Evolutionary conservation across 78 protist genomes (phyloP), one percentile per base, ranked within the genome.

Genomic region (Dictyostelium brefeldianum): DNA sequence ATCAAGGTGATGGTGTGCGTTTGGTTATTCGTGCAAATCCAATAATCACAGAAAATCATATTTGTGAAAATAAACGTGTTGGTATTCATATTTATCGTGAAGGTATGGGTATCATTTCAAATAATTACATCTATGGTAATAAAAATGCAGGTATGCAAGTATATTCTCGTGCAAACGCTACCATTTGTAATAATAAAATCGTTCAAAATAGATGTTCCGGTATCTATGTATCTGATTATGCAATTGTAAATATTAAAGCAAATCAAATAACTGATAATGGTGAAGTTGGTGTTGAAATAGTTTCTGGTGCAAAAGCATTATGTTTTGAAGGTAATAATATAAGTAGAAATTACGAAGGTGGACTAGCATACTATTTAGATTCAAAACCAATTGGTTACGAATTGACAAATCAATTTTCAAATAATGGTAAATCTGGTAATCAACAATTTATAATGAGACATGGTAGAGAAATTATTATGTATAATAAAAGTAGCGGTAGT

Each of bases 61-160:
- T 87, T 22, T 87, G 93, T 31, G 93, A 87, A 48, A 87, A 87
- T 50, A 87, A 87, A 64, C 25, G 93, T 17, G 93, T 87, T 18
- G 93, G 93, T 14, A 77, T 87, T n/a, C 93, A 87, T 48, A 87
- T 87, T 51, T 87, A 87, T 62, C 75, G 93, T 36, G 93, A 87
- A 27, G 93, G 93, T 17, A 87, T 87, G 93, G 93, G 93, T 62
- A 56, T 87, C 50, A 31, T 87, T 18, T 64, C 84, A 15, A 87
- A 87, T 41, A 87, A 87, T 56, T 87, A 77, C 36, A 87, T 87
- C 69, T 87, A 87, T 31, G 84, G 84, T 12, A 87, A 87, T 62
- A 87, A 64, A 41, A 87, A 87, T 51, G 93, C 93, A 14, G 93
- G 93, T 47, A 87, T 87, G 93, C 93, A 87, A 51, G 84, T 87